These are phyloP conservation scores for Telfairia occidentalis DNA, from an alignment of 331 rosid genomes.

Conservation along the genomic window DNA sequence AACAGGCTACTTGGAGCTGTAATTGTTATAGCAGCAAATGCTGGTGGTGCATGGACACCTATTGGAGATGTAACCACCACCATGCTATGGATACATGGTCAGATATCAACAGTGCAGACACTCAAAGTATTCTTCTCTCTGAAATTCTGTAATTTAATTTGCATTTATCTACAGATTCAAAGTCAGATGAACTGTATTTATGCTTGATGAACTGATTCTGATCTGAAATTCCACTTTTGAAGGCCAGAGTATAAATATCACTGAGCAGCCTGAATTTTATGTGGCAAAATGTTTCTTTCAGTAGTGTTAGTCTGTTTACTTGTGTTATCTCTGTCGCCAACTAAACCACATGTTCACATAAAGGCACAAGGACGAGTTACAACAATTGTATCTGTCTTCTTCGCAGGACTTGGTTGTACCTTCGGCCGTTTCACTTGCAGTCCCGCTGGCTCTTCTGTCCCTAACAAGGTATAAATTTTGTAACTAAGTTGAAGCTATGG, in stretches of 20 bases:
- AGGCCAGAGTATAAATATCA: too few species aligned
- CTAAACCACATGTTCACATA: neutral
- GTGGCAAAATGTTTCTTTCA: too few species aligned
- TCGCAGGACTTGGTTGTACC: constrained; percentile 63
- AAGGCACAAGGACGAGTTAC: neutral
- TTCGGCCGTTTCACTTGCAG: constrained; percentile 61
- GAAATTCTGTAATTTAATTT: neutral
- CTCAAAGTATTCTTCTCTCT: constrained; percentile 46
- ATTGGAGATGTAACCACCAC: constrained; percentile 97
- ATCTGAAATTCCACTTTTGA: neutral
- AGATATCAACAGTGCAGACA: constrained; percentile 66
- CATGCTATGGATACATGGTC: constrained; percentile 98
- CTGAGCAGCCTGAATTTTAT: neutral
- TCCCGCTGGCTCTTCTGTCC: constrained; percentile 79
- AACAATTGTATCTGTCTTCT: neutral
- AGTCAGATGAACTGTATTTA: neutral
- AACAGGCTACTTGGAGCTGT: constrained; percentile 94
- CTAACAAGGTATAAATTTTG: constrained; percentile 53
- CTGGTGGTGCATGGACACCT: constrained; percentile 99
- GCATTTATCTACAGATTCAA: neutral
- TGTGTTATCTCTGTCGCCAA: neutral
- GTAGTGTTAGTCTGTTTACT: neutral
- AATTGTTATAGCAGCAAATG: constrained; percentile 90
- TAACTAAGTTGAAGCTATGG: neutral
- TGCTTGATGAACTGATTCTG: neutral